Conservation (phyloP, 169 alveolate genomes). For the Plasmodium cynomolgi region DNA sequence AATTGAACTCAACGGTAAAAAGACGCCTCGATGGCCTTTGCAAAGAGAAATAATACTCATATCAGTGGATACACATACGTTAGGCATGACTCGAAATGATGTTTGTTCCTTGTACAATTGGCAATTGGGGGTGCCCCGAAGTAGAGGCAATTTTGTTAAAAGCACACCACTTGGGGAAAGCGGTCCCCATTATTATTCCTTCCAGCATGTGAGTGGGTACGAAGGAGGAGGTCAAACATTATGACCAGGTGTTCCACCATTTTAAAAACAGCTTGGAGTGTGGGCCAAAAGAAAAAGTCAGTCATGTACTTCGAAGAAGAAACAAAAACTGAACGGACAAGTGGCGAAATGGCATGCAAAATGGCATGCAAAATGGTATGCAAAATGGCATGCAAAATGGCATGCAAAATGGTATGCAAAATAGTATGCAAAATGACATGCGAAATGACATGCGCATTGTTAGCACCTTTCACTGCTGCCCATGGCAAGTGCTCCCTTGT, state of each 20-base stretch:
- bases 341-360: neutral
- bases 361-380: neutral
- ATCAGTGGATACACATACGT: neutral
- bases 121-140: neutral
- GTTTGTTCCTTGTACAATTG: neutral
- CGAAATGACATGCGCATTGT: neutral
- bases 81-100: neutral
- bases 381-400: neutral
- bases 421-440: neutral
- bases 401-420: neutral
- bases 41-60: neutral
- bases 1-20: neutral
- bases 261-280: neutral
- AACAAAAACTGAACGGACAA: neutral
- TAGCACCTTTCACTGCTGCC: neutral
- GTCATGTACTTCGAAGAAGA: neutral
- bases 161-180: neutral
- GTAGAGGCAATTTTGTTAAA: neutral
- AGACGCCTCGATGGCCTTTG: neutral
- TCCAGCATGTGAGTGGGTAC: neutral
- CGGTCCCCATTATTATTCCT: neutral
- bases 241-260: neutral
- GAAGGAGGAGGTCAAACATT: neutral
- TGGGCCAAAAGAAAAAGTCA: neutral
- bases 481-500: neutral